phyloP scores from a whole-genome alignment of 1,139 yeast genomes.

The Spathaspora sp. region DNA sequence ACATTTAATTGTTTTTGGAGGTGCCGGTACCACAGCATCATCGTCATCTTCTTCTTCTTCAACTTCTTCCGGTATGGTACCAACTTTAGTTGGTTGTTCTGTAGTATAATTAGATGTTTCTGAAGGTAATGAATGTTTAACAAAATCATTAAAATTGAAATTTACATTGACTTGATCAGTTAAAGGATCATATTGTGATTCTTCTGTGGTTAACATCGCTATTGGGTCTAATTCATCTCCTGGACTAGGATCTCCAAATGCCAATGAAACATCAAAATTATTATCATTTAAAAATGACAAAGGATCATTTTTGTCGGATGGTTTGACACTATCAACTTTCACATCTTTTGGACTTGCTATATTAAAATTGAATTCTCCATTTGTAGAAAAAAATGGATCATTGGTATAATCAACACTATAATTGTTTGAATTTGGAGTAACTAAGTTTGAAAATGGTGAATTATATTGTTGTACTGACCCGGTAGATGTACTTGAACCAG shows the following conservation, averaged over 20 bases:
- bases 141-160: conserved; percentile 41
- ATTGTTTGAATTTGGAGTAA: conserved; percentile 15
- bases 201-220: conserved; percentile 54
- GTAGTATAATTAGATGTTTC: conserved; percentile 2
- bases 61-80: neutral
- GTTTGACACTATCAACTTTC: neutral
- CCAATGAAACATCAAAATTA: conserved; percentile 52
- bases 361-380: neutral
- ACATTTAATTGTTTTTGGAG: conserved; percentile 54
- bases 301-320: conserved; percentile 28
- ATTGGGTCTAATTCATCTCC: conserved; percentile 30
- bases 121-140: conserved; percentile 23
- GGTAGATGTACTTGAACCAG: conserved; percentile 13
- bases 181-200: conserved; percentile 68
- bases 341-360: conserved; percentile 6
- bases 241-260: conserved; percentile 31
- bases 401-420: conserved; percentile 17
- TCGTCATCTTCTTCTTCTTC: conserved; percentile 21
- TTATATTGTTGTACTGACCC: conserved; percentile 8
- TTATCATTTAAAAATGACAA: conserved; percentile 46
- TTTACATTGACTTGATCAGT: conserved; percentile 14
- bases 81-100: neutral
- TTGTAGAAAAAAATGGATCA: conserved; percentile 29
- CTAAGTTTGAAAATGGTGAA: conserved; percentile 21
- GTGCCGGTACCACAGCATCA: conserved; percentile 30